Percentiles rank a stretch among this genome's conserved stretches.
These are phyloP conservation scores for Trifolium dubium DNA, from an alignment of 306 rosid genomes.

Conservation along the genomic window DNA sequence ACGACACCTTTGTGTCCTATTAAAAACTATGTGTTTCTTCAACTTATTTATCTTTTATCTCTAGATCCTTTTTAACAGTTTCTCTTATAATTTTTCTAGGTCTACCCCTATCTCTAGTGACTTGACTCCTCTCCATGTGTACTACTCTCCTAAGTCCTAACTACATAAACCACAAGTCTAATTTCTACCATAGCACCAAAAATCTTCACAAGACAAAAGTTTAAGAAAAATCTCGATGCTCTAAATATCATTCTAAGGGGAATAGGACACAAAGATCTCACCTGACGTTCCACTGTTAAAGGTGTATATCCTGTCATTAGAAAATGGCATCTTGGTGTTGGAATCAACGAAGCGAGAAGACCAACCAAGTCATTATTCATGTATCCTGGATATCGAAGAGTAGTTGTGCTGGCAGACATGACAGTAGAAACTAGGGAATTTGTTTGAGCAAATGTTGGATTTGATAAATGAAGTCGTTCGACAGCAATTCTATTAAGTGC, in stretches of 20 bases:
- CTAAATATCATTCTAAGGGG: constrained; percentile 1
- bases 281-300: constrained; percentile 98
- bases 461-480: constrained; percentile 95
- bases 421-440: constrained; percentile 97
- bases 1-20: no score
- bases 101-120: no score
- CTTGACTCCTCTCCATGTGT: no score
- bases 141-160: no score
- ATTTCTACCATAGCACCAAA: background rate
- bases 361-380: constrained; percentile 99
- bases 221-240: constrained; percentile 10
- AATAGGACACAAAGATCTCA: constrained; percentile 38
- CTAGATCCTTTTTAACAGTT: no score
- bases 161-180: no score
- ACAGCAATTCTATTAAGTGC: constrained; percentile 97
- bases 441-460: constrained; percentile 98
- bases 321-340: constrained; percentile 98
- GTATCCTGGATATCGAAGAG: constrained; percentile 97
- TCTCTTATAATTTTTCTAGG: no score
- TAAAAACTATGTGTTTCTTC: no score
- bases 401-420: constrained; percentile 98
- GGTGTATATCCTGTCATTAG: constrained; percentile 99
- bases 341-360: constrained; percentile 95
- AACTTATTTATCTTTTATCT: no score
- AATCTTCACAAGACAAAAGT: constrained; percentile 12